Percentiles rank a stretch among this genome's conserved stretches.
Conservation (phyloP, 441 rosid species). For the Gossypium gossypioides region DNA sequence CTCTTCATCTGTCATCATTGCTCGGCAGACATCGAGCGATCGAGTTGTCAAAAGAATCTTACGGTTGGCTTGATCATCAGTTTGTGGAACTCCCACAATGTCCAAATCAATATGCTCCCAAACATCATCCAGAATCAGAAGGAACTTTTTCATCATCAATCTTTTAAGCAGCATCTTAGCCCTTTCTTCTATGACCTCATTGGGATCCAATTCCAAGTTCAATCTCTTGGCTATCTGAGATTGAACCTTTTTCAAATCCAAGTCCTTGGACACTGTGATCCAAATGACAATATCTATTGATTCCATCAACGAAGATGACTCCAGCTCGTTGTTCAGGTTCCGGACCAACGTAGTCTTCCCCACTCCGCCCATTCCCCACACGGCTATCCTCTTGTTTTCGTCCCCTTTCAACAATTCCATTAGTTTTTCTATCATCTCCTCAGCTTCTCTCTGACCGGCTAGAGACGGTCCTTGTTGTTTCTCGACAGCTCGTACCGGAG, state of each 20-base stretch:
- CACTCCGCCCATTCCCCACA: conserved; percentile 52
- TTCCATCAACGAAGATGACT: conserved; percentile 18
- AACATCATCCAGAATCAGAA: conserved; percentile 30
- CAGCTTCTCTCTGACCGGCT: conserved; percentile 27
- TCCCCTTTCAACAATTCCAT: conserved; percentile 24
- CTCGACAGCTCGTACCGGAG: conserved; percentile 16
- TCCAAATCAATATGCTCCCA: conserved; percentile 26
- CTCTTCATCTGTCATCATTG: conserved; percentile 25
- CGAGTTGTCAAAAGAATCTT: conserved; percentile 29
- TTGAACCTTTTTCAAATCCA: conserved; percentile 29
- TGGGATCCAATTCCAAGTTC: conserved; percentile 23
- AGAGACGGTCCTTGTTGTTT: conserved; percentile 16
- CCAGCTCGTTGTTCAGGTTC: conserved; percentile 40
- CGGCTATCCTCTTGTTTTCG: conserved; percentile 30
- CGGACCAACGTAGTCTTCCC: conserved; percentile 43
- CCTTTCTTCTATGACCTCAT: conserved; percentile 13
- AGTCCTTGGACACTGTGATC: conserved; percentile 40
- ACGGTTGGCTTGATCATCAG: conserved; percentile 12
- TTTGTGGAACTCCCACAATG: conserved; percentile 24
- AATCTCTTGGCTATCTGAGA: conserved; percentile 38
- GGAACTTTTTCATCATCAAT: conserved; percentile 17
- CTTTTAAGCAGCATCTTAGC: conserved; percentile 11
- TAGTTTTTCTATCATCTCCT: conserved; percentile 26
- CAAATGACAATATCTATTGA: conserved; percentile 37
- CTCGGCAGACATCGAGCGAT: conserved; percentile 22